Evolutionary conservation across 139 green algal genomes (phyloP).

Genomic region (Nannochloris sp.): DNA sequence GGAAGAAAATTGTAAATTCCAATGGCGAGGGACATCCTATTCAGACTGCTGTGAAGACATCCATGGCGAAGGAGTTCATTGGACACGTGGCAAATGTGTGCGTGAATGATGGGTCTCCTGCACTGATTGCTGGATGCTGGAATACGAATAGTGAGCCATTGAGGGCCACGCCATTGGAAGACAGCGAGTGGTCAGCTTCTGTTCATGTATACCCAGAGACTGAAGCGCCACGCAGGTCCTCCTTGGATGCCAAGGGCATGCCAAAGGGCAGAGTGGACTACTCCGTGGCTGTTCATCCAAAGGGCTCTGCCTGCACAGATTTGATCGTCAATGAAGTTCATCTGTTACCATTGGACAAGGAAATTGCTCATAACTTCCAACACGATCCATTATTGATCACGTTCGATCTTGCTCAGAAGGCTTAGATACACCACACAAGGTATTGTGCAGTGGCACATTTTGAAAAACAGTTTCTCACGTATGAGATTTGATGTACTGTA

Average conservation of each 20-base stretch:
- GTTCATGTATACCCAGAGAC: neutral
- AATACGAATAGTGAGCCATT: conserved; percentile 7
- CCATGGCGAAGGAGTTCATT: conserved; percentile 12
- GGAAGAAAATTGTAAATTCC: neutral
- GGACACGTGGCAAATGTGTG: conserved; percentile 2
- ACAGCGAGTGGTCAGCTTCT: conserved; percentile 1
- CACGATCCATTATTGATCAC: conserved; percentile 6
- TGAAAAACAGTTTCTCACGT: too few relatives aligned
- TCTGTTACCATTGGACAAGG: neutral
- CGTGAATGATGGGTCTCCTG: conserved; percentile 1
- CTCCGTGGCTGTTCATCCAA: conserved; percentile 5
- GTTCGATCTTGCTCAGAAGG: neutral
- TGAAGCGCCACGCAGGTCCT: neutral
- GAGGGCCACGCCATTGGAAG: neutral
- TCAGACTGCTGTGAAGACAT: conserved; percentile 7
- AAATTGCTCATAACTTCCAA: conserved; percentile 5
- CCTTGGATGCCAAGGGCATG: conserved; percentile 1
- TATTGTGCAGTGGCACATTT: too few relatives aligned
- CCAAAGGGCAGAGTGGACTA: conserved; percentile 7
- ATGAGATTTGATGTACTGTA: too few relatives aligned
- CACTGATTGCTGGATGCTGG: conserved; percentile 9
- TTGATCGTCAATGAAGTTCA: conserved; percentile 5
- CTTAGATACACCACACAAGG: too few relatives aligned
- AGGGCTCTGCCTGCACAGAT: neutral
- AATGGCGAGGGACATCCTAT: conserved; percentile 1